Evolutionary conservation across 495 filamentous ascomycete species (phyloP), one percentile per base, ranked within the genome.

Genomic region (Terfezia claveryi): DNA sequence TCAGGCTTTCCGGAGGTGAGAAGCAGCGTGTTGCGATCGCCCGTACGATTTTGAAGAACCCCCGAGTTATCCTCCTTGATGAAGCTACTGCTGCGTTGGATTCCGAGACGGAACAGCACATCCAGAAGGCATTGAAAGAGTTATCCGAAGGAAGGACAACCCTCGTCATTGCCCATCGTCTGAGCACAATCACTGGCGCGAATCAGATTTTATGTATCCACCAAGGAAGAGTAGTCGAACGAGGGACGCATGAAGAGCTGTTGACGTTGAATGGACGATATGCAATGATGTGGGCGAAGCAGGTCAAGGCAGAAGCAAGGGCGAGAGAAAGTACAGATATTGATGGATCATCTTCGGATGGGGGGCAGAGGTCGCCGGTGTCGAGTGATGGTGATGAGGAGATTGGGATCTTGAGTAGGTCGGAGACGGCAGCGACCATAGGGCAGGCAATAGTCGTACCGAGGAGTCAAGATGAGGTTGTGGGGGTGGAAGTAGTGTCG

Each of bases 1-100:
- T 96, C 11, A 80, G 89, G 8, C 76, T 98, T 9, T 93, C 85
- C 52, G 91, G 91, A 17, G 91, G 91, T 38, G 91, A 98, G 70
- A 94, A 94, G 68, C 91, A 98, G 68, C 83, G 91, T 36, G 86
- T 96, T 44, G 91, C 91, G 9, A 98, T 98, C 64, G 92, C 91
- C 50, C 81, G 91, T 46, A 94, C 91, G 11, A 94, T 98, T 55
- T 72, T 98, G 53, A 98, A 98, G 68, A 82, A 94, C 61, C 91
- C 91, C 16, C 83, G 83, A 38, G 88, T 98, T 59, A 95, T 98
- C 66, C 82, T 98, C 64, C 71, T 98, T 14, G 91, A 98, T 64
- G 91, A 98, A 68, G 91, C 91, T 8, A 98, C 91, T 0, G 92
- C 91, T 37, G 91, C 91, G 3, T 74, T 98, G 16, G 91, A 98